Base-by-base conservation (phyloP, 2,329 filamentous ascomycete species). In the Colletotrichum zoysiae region DNA sequence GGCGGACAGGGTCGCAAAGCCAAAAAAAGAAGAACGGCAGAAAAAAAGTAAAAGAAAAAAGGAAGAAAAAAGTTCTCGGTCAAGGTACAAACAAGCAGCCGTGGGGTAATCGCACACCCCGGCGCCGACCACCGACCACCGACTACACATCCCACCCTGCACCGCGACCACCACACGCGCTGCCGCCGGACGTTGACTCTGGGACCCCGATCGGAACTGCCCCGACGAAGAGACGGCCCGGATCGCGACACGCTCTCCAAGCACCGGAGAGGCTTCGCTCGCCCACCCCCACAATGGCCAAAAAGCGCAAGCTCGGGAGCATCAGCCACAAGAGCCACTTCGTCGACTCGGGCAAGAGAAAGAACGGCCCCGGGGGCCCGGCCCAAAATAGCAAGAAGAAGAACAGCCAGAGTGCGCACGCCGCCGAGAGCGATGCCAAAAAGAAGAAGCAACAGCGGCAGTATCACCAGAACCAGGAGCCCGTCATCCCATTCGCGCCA, bases 401-500 rank as follows among this genome's bases (percentile, higher is more conserved):
- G n/a, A 58, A 42, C 38, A 42, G 48, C 26, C 38, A 55, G 50
- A 46, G 67, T 75, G 65, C 66, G 67, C 51, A 71, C 73, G 55
- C 50, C 50, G 30, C 61, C 56, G 55, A 70, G 53, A 55, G 62
- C 50, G 51, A 55, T 16, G 42, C 63, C n/a, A 71, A 72, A 61
- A 69, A 72, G 68, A 65, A 69, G 42, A 76, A 77, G 74, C 59
- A 33, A 33, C 70, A 72, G 20, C 46, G 70, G 60, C 67, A 76
- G 44, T 76, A 79, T 55, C 74, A 74, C 8, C 77, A 79, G 64
- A 78, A 81, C 65, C 76, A 78, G 74, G 81, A 81, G 74, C 89
- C 86, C 33, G 88, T 84, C 5, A 90, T 95, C 30, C 93, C 93
- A 20, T 95, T 95, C 81, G 80, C 85, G 33, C 83, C 87, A 50